Base-by-base conservation (phyloP, 495 filamentous ascomycete genomes). In the Penicillium arizonense region DNA sequence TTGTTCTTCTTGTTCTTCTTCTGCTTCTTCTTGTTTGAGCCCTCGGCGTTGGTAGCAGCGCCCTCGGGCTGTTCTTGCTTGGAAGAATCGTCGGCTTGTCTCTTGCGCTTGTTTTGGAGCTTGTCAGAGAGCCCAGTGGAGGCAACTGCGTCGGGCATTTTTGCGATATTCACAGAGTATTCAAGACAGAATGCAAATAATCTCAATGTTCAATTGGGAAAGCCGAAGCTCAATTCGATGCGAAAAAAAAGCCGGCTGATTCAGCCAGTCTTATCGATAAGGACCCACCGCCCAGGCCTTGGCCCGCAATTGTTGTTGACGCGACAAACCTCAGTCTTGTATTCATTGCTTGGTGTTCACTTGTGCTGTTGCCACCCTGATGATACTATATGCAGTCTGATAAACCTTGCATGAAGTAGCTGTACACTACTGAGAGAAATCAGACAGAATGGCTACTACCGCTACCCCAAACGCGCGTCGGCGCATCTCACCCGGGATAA, bases 1-100 rank as follows among this genome's bases (percentile, higher is more conserved):
- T 73, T 72, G 60, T 84, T 71, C 59, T 84, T 86, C 44, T 72
- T 78, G 42, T 77, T 70, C 64, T 77, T 74, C 63, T 77, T 74
- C 68, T 73, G 75, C 59, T 73, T 69, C 66, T 73, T 73, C 47
- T 73, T 74, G 53, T 47, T 71, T 3, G 62, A 54, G 9, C 53
- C 68, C 21, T 71, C 67, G 16, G 61, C 53, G 9, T 50, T 21
- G 38, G 39, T 30, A 33, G 48, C 39, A 43, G 47, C 38, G 5
- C 28, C 28, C 28, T 30, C 28, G 5, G 28, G 6, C 28, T 30
- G 28, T 10, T 30, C 28, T 30, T 5, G 28, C 47, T 69, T 62
- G 32, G 71, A 69, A 24, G 71, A 59, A 20, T 78, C 77, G 46
- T 79, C 76, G 47, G 72, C 68, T 52, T 77, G 73, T 48, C 78